A percentile compares a stretch with the other conserved stretches of the same genome.
Evolutionary conservation across 2,329 filamentous ascomycete species (phyloP).

Genomic region (Cercospora janseana): DNA sequence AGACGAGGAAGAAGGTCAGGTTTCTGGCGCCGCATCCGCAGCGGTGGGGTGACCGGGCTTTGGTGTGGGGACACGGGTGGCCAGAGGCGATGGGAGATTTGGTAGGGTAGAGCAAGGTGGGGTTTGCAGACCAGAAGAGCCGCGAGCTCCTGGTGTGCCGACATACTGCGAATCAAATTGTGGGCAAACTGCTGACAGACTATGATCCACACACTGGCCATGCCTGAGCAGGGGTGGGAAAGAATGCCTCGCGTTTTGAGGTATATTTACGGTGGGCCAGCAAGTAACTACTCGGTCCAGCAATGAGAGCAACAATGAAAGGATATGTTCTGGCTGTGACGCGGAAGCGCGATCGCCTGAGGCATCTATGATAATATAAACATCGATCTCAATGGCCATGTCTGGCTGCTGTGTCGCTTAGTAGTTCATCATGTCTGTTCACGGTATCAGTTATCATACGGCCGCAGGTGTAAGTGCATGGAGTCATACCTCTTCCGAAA

Average conservation of each 20-base stretch:
- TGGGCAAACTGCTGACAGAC: too few relatives aligned
- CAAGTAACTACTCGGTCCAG: too few relatives aligned
- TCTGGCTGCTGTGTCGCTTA: conserved; percentile 17
- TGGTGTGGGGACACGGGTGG: conserved; percentile 76
- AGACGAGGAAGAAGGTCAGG: conserved; percentile 74
- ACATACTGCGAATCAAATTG: too few relatives aligned
- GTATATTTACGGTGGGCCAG: too few relatives aligned
- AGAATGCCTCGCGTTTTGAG: too few relatives aligned
- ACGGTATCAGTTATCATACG: conserved; percentile 18
- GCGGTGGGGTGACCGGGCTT: conserved; percentile 71
- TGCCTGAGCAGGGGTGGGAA: too few relatives aligned
- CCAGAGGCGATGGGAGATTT: conserved; percentile 80
- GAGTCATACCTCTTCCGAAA: conserved; percentile 81
- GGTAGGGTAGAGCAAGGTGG: conserved; percentile 51
- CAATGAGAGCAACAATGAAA: neutral
- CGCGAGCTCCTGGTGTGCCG: too few relatives aligned
- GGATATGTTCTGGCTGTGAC: neutral
- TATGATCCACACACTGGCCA: too few relatives aligned
- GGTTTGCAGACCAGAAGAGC: neutral
- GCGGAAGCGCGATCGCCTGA: neutral
- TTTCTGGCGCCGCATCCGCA: conserved; percentile 82
- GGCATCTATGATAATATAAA: conserved; percentile 8
- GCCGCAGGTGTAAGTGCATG: neutral
- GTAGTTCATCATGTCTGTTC: conserved; percentile 38
- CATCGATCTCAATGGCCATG: neutral